Evolutionary conservation across 495 filamentous ascomycete genomes (phyloP).

Genomic region (Diplogelasinospora grovesii): DNA sequence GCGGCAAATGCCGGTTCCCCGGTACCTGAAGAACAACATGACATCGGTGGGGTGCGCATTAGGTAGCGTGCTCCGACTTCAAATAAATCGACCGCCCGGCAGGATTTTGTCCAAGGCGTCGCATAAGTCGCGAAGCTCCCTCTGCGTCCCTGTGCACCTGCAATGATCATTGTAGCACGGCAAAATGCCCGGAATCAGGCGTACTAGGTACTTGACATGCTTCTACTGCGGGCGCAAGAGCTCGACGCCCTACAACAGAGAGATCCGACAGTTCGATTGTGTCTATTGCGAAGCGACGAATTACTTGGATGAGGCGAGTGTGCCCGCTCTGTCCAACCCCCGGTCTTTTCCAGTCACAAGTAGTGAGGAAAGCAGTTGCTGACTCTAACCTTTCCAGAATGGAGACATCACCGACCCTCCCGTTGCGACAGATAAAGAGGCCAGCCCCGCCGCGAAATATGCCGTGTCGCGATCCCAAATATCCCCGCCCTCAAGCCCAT

Average conservation of each 20-base stretch:
- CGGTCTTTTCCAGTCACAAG: background rate
- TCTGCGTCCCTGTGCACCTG: constrained; percentile 2
- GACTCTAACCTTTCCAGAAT: constrained; percentile 40
- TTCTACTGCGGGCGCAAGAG: constrained; percentile 70
- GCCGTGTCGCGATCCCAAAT: constrained; percentile 31
- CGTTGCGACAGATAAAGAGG: constrained; percentile 36
- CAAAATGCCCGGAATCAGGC: constrained; percentile 24
- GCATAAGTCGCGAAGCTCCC: background rate
- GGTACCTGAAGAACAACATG: too few relatives aligned
- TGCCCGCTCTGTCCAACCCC: too few relatives aligned
- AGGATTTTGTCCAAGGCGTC: constrained; percentile 13
- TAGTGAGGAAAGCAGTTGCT: background rate
- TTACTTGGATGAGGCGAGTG: constrained; percentile 61
- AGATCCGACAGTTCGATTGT: constrained; percentile 59
- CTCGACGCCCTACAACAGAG: constrained; percentile 43
- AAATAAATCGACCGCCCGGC: constrained; percentile 27
- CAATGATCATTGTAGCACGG: constrained; percentile 5
- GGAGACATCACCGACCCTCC: constrained; percentile 86
- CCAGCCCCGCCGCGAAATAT: constrained; percentile 29
- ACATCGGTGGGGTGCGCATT: constrained; percentile 1
- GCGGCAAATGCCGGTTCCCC: too few relatives aligned
- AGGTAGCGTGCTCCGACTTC: background rate
- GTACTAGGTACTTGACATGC: constrained; percentile 48
- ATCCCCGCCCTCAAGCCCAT: constrained; percentile 25
- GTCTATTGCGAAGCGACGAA: constrained; percentile 72